Evolutionary conservation across 1,284 basidiomycete species (phyloP), one percentile per base, ranked within the genome.

Genomic region (Volvariella surrecta): DNA sequence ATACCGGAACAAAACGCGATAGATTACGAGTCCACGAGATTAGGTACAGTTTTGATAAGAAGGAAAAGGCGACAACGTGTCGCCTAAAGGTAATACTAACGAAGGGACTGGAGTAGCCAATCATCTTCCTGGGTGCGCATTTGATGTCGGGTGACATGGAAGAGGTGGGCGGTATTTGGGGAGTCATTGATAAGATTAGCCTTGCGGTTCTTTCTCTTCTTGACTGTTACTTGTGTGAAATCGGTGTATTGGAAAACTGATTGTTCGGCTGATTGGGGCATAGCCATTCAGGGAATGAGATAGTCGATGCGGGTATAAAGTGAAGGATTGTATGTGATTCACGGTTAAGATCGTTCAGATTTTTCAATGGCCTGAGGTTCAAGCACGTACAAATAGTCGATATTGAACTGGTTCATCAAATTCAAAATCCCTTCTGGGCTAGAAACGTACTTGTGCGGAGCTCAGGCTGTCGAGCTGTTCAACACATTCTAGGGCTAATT

Each of bases 71-170:
- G 4, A 46, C 34, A 48, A 31, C 28, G 30, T 51, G 45, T 40
- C 45, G 16, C 30, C 45, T 18, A 45, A 21, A 43, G 43, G 37
- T 35, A 43, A 48, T 46, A 64, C 64, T 49, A 55, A 68, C 62
- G 57, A 59, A 61, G 58, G 55, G 68, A 74, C 50, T 62, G 55
- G 16, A 54, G 44, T 44, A 65, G 62, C 74, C 75, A 78, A 44
- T 60, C 59, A 43, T 60, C 61, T 53, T 63, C 50, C 48, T 51
- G 46, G 38, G 62, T 48, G 34, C 73, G 63, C 45, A 68, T 61
- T 58, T 57, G 48, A 64, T 51, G 43, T 62, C 53, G 43, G 64
- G 51, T 40, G 77, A 47, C 42, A 56, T 48, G 30, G 53, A 49
- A 7, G 52, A 45, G 17, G 58, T 46, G 11, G 61, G 47, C 24